Evolutionary conservation across 208 protist genomes (phyloP), one percentile per base, ranked within the genome.

Genomic region (Naegleria gruberi): DNA sequence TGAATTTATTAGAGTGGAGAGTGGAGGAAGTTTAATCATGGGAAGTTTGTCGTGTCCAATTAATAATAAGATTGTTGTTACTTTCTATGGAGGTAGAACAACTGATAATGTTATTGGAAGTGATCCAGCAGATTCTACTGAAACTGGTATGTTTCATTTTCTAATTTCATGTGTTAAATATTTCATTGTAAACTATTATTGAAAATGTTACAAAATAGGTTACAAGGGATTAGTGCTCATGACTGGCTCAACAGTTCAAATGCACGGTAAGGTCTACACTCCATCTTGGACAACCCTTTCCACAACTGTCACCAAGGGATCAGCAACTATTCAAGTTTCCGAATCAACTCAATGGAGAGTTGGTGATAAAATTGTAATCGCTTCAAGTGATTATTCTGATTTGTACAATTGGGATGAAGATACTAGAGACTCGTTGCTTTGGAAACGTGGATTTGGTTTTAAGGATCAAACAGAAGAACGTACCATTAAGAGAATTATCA

Each of bases 281-380:
- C n/a, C 77, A n/a, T 26, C 77, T 37, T 83, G n/a, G 40, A 83
- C 77, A 26, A 19, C 30, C 0, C 30, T 83, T 5, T 23, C 7
- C 15, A 2, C 0, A 30, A 44, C n/a, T 83, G 77, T 23, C 30
- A 8, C 7, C 7, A 83, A 83, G 44, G 77, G 77, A 44, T 26
- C 8, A 37, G 8, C 0, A 0, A 83, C 77, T 23, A 83, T 83
- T 44, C 10, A 40, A n/a, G n/a, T 83, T 8, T 26, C 7, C 7
- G 8, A 41, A 37, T 19, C 8, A 1, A 43, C 37, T 44, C 12
- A 17, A 37, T 83, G 77, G 77, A 44, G 15, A 83, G 77, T 83
- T 44, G 77, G 77, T n/a, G 77, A 83, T 83, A 44, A 17, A 37
- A 40, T 83, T 83, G 77, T 83, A 40, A 41, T 83, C 44, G 77